Evolutionary conservation across 305 asterid species (phyloP), one percentile per base, ranked within the genome.

Genomic region (Striga hermonthica): DNA sequence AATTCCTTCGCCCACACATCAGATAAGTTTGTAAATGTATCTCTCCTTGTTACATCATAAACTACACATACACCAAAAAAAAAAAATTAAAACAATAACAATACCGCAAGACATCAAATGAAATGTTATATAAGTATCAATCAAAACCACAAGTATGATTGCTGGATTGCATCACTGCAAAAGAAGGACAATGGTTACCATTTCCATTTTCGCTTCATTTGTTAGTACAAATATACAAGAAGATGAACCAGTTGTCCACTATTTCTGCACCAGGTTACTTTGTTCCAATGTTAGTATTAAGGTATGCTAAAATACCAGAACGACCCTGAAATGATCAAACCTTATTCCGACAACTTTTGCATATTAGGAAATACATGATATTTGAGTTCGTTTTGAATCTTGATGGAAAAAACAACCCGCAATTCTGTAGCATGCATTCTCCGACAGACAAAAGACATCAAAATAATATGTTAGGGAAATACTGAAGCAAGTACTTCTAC

Each of bases 1-100:
- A 92, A 82, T 81, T 92, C 98, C 81, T 87, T 90, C 47, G 98
- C 95, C 98, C 97, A 92, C 7, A 92, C 89, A 62, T 90, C 97
- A 70, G 90, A 84, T 74, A 92, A 74, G 75, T 89, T 86, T 68
- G 91, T 84, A 64, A 89, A 92, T 64, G 95, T 84, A 16, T 87
- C 95, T 79, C 98, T 87, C 78, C 96, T 84, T 13, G 98, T 90
- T 48, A 92, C 97, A 62, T 92, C 98, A 75, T 92, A 92, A 67
- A 92, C 98, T 92, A 65, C 70, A 80, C 35, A 72, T 22, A 22
- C 31, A 2, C 37, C 45, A 60, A 31, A 62, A 45, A 48, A 59
- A 31, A 15, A 61, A 47, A 22, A 22, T 22, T 22, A 22, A 22
- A n/a, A n/a, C n/a, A n/a, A 22, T 22, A 22, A 22, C 31, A 22